Evolutionary conservation across 257 asterid species (phyloP).

Genomic region (Craterostigma plantagineum): DNA sequence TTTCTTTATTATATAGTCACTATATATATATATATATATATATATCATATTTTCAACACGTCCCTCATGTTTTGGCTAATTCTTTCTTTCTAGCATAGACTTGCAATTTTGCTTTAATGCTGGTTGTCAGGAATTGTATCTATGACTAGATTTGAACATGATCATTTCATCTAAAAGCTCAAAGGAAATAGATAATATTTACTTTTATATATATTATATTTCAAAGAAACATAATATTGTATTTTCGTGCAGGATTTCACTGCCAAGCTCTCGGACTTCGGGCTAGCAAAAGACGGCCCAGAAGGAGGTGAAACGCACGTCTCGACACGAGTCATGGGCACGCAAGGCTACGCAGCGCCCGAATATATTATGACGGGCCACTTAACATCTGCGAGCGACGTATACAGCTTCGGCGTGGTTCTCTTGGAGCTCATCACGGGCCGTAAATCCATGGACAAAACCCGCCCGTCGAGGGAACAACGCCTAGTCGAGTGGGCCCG

Average conservation of each 20-base stretch:
- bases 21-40: too few species aligned
- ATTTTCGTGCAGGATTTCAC: slow-evolving; percentile 49
- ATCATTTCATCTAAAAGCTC: too few species aligned
- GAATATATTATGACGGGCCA: slow-evolving; percentile 90
- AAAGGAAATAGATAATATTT: too few species aligned
- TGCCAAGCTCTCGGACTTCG: slow-evolving; percentile 79
- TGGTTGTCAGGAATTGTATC: too few species aligned
- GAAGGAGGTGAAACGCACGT: slow-evolving; percentile 90
- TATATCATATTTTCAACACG: too few species aligned
- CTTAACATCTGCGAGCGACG: slow-evolving; percentile 79
- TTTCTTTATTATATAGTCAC: too few species aligned
- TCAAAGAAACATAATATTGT: too few species aligned
- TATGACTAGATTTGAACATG: too few species aligned
- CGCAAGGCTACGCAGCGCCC: slow-evolving; percentile 92
- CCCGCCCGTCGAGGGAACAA: slow-evolving; percentile 49
- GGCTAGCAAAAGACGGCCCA: slow-evolving; percentile 85
- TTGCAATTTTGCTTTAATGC: too few species aligned
- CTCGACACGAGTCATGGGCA: slow-evolving; percentile 88
- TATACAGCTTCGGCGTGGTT: slow-evolving; percentile 72
- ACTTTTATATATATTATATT: too few species aligned
- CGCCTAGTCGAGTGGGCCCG: slow-evolving; percentile 68
- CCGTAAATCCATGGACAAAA: slow-evolving; percentile 54
- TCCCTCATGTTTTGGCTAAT: too few species aligned
- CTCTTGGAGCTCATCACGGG: slow-evolving; percentile 67
- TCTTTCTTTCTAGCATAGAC: too few species aligned